Percentiles rank a stretch among this genome's conserved stretches.
These are phyloP conservation scores for Heliamphora pulchella DNA, from an alignment of 179 eudicot species.

Conservation along the genomic window DNA sequence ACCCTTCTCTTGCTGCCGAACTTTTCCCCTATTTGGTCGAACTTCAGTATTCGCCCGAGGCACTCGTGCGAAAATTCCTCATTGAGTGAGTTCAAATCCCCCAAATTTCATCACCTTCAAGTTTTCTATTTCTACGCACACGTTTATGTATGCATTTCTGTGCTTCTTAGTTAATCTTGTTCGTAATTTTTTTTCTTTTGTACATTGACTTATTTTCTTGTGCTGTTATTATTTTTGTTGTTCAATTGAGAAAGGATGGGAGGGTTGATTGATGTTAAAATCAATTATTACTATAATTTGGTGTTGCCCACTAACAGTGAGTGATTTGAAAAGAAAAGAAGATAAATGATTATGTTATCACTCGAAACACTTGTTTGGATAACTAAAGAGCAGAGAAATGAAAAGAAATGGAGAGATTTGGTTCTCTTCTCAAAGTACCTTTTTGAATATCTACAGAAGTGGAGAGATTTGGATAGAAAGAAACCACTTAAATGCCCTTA, in stretches of 20 bases:
- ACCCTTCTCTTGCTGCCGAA: slow-evolving; percentile 43
- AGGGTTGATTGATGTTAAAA: background rate
- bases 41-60: slow-evolving; percentile 59
- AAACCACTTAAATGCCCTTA: too few relatives aligned
- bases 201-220: background rate
- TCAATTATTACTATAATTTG: too few relatives aligned
- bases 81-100: slow-evolving; percentile 42
- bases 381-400: too few relatives aligned
- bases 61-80: slow-evolving; percentile 60
- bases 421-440: too few relatives aligned
- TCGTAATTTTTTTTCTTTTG: background rate
- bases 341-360: too few relatives aligned
- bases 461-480: too few relatives aligned
- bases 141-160: background rate
- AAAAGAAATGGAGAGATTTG: too few relatives aligned
- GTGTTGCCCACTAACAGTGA: too few relatives aligned
- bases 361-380: too few relatives aligned
- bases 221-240: background rate
- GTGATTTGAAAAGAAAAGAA: too few relatives aligned
- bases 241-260: background rate
- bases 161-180: background rate
- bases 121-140: background rate
- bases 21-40: slow-evolving; percentile 57
- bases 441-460: too few relatives aligned
- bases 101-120: background rate